Evolutionary conservation across 441 rosid genomes (phyloP).

Genomic region (Arabidopsis lyrata): DNA sequence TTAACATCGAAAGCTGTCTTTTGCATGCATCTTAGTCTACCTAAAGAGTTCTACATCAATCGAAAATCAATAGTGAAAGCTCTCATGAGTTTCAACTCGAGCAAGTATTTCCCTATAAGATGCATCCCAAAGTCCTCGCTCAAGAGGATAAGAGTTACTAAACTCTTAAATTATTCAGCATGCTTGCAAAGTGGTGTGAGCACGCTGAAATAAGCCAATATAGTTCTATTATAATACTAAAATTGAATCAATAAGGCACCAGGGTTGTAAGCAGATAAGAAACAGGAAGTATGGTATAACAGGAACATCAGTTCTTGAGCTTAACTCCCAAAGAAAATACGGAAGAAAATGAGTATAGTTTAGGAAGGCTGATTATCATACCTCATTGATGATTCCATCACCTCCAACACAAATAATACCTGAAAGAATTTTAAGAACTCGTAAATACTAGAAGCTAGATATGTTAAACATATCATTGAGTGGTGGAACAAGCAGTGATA

Average conservation of each 20-base stretch:
- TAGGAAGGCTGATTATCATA: constrained; percentile 48
- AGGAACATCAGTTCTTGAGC: constrained; percentile 16
- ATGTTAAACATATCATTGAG: constrained; percentile 11
- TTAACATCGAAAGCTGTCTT: constrained; percentile 15
- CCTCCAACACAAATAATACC: constrained; percentile 98
- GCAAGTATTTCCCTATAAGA: constrained; percentile 34
- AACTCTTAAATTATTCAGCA: constrained; percentile 38
- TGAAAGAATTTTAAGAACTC: constrained; percentile 45
- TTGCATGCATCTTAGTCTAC: constrained; percentile 35
- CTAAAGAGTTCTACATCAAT: constrained; percentile 28
- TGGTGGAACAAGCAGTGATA: constrained; percentile 47
- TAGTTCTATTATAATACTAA: constrained; percentile 8
- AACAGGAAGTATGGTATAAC: constrained; percentile 20
- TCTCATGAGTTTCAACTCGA: constrained; percentile 31
- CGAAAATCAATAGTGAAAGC: constrained; percentile 19
- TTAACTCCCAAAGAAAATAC: constrained; percentile 15
- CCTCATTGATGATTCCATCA: constrained; percentile 98
- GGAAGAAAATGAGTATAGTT: not conserved
- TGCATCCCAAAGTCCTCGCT: constrained; percentile 36
- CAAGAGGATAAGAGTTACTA: constrained; percentile 32
- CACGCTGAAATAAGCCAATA: constrained; percentile 39
- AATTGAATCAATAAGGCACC: constrained; percentile 27
- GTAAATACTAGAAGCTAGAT: constrained; percentile 22
- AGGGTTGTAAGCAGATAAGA: constrained; percentile 24
- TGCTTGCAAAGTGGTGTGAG: constrained; percentile 39